phyloP scores from a whole-genome alignment of 106 monocot genomes.

The Apostasia ramifera region DNA sequence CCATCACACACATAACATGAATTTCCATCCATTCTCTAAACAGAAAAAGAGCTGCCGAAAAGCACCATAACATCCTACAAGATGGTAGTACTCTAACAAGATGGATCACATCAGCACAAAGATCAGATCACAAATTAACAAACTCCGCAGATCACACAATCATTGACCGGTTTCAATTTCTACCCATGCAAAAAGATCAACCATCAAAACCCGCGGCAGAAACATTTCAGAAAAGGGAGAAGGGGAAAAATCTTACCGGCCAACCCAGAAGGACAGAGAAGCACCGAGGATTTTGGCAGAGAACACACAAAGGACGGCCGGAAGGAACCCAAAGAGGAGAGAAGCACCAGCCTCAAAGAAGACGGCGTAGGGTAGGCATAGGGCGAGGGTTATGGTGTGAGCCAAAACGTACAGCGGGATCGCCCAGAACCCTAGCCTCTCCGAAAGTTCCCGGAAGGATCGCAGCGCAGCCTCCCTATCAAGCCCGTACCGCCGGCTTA shows the following conservation, averaged over 20 bases:
- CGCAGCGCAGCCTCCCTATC: conserved; percentile 18
- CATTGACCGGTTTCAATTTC: neutral
- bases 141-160: neutral
- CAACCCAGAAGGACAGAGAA: conserved; percentile 92
- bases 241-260: conserved; percentile 37
- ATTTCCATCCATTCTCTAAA: too few relatives aligned
- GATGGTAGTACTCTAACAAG: too few relatives aligned
- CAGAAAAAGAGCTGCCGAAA: too few relatives aligned
- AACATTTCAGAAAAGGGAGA: neutral
- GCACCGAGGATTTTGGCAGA: conserved; percentile 89
- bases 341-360: conserved; percentile 92
- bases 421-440: conserved; percentile 75
- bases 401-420: conserved; percentile 67
- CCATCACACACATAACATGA: too few relatives aligned
- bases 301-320: conserved; percentile 77
- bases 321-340: conserved; percentile 82
- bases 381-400: conserved; percentile 84
- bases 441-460: conserved; percentile 20
- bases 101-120: too few relatives aligned
- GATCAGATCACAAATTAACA: too few relatives aligned
- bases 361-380: conserved; percentile 84
- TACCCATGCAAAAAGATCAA: neutral
- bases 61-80: too few relatives aligned
- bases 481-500: conserved; percentile 20
- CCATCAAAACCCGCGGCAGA: neutral